Evolutionary conservation across 805 yeast genomes (phyloP).

Genomic region (Kuraishia molischiana): DNA sequence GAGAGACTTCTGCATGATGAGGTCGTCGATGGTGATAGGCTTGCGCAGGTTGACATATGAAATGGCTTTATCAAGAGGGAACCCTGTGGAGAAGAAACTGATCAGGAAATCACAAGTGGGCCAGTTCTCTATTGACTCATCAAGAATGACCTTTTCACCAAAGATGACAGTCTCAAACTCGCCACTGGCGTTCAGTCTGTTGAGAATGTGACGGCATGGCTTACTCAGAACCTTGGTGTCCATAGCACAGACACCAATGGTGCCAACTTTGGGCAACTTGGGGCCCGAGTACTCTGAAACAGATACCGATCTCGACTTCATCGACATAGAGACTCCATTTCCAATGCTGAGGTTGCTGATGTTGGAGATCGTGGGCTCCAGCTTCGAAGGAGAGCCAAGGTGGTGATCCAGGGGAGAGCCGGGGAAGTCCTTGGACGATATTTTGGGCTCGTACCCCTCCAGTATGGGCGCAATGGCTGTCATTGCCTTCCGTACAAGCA

Average conservation of each 20-base stretch:
- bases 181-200: slow-evolving; percentile 80
- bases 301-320: slow-evolving; percentile 19
- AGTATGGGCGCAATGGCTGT: slow-evolving; percentile 75
- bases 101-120: slow-evolving; percentile 96
- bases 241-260: slow-evolving; percentile 98
- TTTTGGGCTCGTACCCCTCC: slow-evolving; percentile 60
- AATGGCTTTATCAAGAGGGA: slow-evolving; percentile 94
- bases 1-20: slow-evolving; percentile 83
- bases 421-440: slow-evolving; percentile 31
- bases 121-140: slow-evolving; percentile 93
- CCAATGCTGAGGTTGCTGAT: slow-evolving; percentile 5
- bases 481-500: slow-evolving; percentile 46
- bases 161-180: slow-evolving; percentile 95
- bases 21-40: slow-evolving; percentile 84
- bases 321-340: not conserved
- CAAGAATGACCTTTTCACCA: slow-evolving; percentile 94
- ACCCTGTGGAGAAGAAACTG: slow-evolving; percentile 90
- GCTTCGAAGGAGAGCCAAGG: slow-evolving; percentile 1
- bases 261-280: slow-evolving; percentile 67
- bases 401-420: slow-evolving; percentile 1
- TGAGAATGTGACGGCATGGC: slow-evolving; percentile 88
- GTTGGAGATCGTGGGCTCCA: slow-evolving; percentile 5
- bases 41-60: slow-evolving; percentile 80
- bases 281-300: slow-evolving; percentile 33
- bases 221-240: slow-evolving; percentile 92